These are phyloP conservation scores for Silene latifolia DNA, from an alignment of 148 eudicot genomes.

Conservation along the genomic window DNA sequence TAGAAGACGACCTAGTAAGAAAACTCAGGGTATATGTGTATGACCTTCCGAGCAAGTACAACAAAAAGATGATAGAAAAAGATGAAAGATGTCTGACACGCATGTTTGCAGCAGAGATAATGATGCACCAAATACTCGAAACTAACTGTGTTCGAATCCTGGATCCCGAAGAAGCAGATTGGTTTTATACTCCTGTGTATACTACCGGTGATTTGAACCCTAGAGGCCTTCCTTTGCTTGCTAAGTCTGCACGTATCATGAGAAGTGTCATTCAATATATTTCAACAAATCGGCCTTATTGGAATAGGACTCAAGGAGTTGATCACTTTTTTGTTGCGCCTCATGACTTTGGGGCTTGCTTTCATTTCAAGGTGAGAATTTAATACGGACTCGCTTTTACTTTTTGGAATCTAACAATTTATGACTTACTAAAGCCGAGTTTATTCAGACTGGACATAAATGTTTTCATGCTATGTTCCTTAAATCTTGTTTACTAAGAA, in stretches of 20 bases:
- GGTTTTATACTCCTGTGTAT: conserved; percentile 98
- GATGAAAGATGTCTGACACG: conserved; percentile 90
- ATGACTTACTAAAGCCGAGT: no score
- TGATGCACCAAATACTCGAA: conserved; percentile 82
- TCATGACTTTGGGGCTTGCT: conserved; percentile 96
- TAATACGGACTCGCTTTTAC: no score
- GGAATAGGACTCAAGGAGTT: conserved; percentile 99
- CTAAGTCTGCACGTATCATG: conserved; percentile 95
- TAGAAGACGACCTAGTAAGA: conserved; percentile 95
- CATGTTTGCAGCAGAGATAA: conserved; percentile 99
- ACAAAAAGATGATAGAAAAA: conserved; percentile 85
- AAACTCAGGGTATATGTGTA: conserved; percentile 89
- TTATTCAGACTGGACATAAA: no score
- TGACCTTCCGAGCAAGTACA: conserved; percentile 98
- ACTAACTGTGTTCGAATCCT: conserved; percentile 91
- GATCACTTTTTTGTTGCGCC: conserved; percentile 94
- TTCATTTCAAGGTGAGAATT: conserved; percentile 71
- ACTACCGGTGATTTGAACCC: conserved; percentile 89
- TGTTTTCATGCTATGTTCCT: no score
- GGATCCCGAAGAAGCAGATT: conserved; percentile 99
- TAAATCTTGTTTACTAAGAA: no score
- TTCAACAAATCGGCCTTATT: conserved; percentile 96
- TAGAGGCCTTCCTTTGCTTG: conserved; percentile 83
- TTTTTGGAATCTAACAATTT: no score
- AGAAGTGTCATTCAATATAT: conserved; percentile 97